Percentiles rank a stretch among this genome's conserved stretches.
These are phyloP conservation scores for Funneliformis caledonium DNA, from an alignment of 371 early-diverging fungal species.

Conservation along the genomic window DNA sequence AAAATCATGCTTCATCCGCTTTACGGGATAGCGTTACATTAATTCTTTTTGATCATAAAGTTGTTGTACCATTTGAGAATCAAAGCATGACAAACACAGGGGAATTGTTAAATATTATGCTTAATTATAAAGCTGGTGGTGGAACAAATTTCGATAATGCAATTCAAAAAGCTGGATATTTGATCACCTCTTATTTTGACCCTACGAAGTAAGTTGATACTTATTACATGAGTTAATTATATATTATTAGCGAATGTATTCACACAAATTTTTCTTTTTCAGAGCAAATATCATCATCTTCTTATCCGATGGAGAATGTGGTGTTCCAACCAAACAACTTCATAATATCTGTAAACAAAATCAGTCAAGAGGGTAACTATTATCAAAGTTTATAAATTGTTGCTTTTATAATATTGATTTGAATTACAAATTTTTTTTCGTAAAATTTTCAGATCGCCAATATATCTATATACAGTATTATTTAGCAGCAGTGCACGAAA, in stretches of 20 bases:
- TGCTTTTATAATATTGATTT: background rate
- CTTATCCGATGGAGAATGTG: slow-evolving; percentile 31
- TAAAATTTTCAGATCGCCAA: slow-evolving; percentile 14
- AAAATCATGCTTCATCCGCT: background rate
- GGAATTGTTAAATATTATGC: slow-evolving; percentile 12
- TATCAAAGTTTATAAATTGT: background rate
- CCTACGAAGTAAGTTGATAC: slow-evolving; percentile 25
- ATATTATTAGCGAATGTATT: background rate
- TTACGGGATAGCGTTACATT: slow-evolving; percentile 17
- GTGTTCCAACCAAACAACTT: background rate
- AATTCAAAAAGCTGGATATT: slow-evolving; percentile 14
- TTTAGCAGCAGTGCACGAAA: background rate
- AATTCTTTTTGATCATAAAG: slow-evolving; percentile 2
- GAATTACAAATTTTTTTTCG: background rate
- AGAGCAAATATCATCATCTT: slow-evolving; percentile 38
- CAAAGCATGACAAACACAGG: background rate
- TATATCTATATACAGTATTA: slow-evolving; percentile 31
- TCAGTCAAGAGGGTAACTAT: background rate
- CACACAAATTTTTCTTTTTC: background rate
- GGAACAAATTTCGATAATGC: slow-evolving; percentile 32
- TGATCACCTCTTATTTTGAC: slow-evolving; percentile 28
- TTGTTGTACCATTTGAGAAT: slow-evolving; percentile 28
- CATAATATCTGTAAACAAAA: background rate
- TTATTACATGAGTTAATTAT: background rate
- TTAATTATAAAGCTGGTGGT: slow-evolving; percentile 7